These are phyloP conservation scores for Chara braunii DNA, from an alignment of 139 green algal species.

Conservation along the genomic window DNA sequence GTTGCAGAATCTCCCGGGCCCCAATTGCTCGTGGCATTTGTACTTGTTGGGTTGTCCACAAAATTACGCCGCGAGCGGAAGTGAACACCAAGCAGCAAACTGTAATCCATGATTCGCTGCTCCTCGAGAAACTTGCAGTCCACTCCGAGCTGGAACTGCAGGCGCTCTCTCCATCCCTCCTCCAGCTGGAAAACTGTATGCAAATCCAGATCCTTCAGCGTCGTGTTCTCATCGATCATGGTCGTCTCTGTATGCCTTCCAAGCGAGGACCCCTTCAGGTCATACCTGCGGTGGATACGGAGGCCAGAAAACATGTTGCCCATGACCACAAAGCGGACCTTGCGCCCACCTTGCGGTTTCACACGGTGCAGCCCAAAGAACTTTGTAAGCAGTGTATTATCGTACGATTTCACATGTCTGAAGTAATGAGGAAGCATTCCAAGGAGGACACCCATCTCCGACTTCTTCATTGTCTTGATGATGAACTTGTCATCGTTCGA, in stretches of 20 bases:
- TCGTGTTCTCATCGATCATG: conserved; percentile 37
- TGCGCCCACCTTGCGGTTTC: too few species aligned
- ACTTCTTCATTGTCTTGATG: conserved; percentile 65
- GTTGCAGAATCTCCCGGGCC: too few species aligned
- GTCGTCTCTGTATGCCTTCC: conserved; percentile 47
- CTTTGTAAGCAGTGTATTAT: conserved; percentile 71
- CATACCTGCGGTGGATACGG: conserved; percentile 77
- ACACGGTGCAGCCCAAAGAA: conserved; percentile 83
- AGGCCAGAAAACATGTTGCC: conserved; percentile 82
- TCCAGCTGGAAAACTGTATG: conserved; percentile 43
- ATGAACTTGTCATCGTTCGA: conserved; percentile 68
- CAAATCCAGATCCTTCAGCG: conserved; percentile 84
- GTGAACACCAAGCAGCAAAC: conserved; percentile 69
- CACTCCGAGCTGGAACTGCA: conserved; percentile 61
- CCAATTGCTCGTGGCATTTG: too few species aligned
- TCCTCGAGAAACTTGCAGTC: conserved; percentile 57
- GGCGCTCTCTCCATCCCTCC: conserved; percentile 31
- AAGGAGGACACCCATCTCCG: conserved; percentile 65
- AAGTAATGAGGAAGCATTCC: conserved; percentile 73
- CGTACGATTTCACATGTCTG: conserved; percentile 57
- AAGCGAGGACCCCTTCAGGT: conserved; percentile 87
- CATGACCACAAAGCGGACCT: conserved; percentile 93
- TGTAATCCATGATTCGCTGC: conserved; percentile 85
- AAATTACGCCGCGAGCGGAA: too few species aligned
- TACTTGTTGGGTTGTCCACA: too few species aligned